phyloP scores from a whole-genome alignment of 2,329 filamentous ascomycete genomes.

The Pseudocercospora ulei region DNA sequence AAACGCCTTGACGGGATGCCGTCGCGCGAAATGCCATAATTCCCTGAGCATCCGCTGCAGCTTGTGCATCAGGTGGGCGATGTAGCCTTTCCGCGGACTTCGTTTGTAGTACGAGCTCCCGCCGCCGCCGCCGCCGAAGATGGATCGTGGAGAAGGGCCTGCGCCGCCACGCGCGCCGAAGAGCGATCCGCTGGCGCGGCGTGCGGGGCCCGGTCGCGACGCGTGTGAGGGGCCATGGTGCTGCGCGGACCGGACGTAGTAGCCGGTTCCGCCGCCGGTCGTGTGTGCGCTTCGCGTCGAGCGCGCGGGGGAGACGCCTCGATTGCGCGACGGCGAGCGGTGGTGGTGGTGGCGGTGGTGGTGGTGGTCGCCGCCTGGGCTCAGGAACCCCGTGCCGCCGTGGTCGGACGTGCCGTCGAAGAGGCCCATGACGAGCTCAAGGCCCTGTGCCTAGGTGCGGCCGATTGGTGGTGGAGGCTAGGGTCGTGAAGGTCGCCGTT shows the following conservation, averaged over 20 bases:
- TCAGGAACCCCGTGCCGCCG: constrained; percentile 22
- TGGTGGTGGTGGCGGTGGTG: constrained; percentile 11
- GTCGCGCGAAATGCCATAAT: constrained; percentile 68
- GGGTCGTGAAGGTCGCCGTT: too few relatives aligned
- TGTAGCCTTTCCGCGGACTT: constrained; percentile 64
- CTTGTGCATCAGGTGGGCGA: constrained; percentile 62
- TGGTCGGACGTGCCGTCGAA: constrained; percentile 30
- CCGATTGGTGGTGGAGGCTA: constrained; percentile 5
- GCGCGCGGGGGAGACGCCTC: constrained; percentile 23
- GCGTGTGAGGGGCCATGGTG: constrained; percentile 9
- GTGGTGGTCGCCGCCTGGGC: constrained; percentile 10
- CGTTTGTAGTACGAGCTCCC: constrained; percentile 67
- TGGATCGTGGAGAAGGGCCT: constrained; percentile 22
- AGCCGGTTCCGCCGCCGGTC: constrained; percentile 19
- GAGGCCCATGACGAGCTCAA: constrained; percentile 28
- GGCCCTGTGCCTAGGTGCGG: constrained; percentile 1
- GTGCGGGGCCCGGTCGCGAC: constrained; percentile 15
- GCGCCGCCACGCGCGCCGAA: constrained; percentile 20
- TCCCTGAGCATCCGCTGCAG: constrained; percentile 71
- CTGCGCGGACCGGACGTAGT: constrained; percentile 27
- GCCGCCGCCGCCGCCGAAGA: constrained; percentile 35
- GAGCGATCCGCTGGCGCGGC: constrained; percentile 19
- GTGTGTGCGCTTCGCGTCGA: constrained; percentile 18
- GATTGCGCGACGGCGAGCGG: constrained; percentile 13
- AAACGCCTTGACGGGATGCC: constrained; percentile 80